A percentile compares a stretch with the other conserved stretches of the same genome.
Conservation (phyloP, 495 filamentous ascomycete genomes). For the Ramalina peruviana region DNA sequence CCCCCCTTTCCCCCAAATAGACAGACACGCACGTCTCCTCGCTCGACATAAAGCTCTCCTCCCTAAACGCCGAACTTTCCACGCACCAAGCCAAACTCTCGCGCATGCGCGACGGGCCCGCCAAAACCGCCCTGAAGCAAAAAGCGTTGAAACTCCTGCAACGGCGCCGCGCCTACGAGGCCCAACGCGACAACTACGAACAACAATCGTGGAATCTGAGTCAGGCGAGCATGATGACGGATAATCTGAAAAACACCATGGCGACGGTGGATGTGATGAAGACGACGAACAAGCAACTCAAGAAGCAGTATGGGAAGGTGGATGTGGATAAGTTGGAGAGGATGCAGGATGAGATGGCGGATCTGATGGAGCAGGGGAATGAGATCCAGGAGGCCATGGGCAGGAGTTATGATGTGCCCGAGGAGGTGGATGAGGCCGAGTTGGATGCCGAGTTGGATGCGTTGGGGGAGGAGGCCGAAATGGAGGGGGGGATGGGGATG, state of each 20-base stretch:
- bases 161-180: conserved; percentile 91
- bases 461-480: conserved; percentile 77
- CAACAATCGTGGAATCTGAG: conserved; percentile 99
- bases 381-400: conserved; percentile 96
- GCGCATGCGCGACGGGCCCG: conserved; percentile 94
- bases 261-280: conserved; percentile 96
- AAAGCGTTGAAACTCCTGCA: conserved; percentile 93
- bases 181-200: conserved; percentile 87
- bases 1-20: conserved; percentile 23
- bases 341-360: conserved; percentile 98
- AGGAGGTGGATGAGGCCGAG: conserved; percentile 96
- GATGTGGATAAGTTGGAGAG: conserved; percentile 95
- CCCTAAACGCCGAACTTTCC: conserved; percentile 79
- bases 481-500: conserved; percentile 42
- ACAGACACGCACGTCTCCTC: conserved; percentile 72
- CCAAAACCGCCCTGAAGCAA: conserved; percentile 81
- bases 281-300: conserved; percentile 82
- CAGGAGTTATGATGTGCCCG: conserved; percentile 85
- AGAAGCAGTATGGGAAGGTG: conserved; percentile 93
- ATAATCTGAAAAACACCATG: conserved; percentile 98
- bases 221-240: conserved; percentile 97
- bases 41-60: conserved; percentile 89
- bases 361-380: conserved; percentile 93
- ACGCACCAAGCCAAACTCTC: conserved; percentile 76
- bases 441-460: conserved; percentile 94